Base-by-base conservation (phyloP, 192 early-diverging fungal species). In the Spizellomyces punctatus region DNA sequence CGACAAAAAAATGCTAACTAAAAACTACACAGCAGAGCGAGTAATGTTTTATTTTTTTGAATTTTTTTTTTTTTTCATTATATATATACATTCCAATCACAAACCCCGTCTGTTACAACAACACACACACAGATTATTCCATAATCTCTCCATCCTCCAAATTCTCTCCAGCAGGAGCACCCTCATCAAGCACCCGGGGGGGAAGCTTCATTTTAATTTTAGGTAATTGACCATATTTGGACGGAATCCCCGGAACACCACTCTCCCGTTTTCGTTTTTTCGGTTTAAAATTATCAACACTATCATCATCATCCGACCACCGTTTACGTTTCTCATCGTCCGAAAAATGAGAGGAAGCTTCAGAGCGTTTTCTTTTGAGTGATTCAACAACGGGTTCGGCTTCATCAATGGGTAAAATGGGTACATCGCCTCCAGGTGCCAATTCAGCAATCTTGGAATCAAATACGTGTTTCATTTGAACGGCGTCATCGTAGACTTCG, bases 401-500 rank as follows among this genome's bases (percentile, higher is more conserved):
- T 42, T 73, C 72, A 44, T 67, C 65, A 6, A 67, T 48, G 6
- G 55, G 43, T 10, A 58, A 17, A 17, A 76, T 46, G 10, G 49
- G 46, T 7, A 55, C n/a, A 5, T 76, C 43, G n/a, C 74, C 74
- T 9, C 67, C 74, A 16, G 74, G 74, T 12, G 44, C 46, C 42
- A 76, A 65, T 42, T 64, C 62, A 44, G 43, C 43, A 9, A 70
- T 44, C 42, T 65, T 21, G 10, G 58, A 61, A 63, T 76, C 75
- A 16, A 76, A 62, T 17, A 65, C 45, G 3, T 27, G 42, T 67
- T 86, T 78, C 78, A 92, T 75, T 62, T 75, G 76, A 46, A 88
- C 80, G 10, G 96, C 95, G 76, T 99, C 95, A n/a, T 89, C 82
- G 79, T 91, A 96, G 0, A 99, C 92, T 62, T 86, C 82, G n/a